Base-by-base conservation (phyloP, 208 protist species). In the Jaenimonas drosophilae region DNA sequence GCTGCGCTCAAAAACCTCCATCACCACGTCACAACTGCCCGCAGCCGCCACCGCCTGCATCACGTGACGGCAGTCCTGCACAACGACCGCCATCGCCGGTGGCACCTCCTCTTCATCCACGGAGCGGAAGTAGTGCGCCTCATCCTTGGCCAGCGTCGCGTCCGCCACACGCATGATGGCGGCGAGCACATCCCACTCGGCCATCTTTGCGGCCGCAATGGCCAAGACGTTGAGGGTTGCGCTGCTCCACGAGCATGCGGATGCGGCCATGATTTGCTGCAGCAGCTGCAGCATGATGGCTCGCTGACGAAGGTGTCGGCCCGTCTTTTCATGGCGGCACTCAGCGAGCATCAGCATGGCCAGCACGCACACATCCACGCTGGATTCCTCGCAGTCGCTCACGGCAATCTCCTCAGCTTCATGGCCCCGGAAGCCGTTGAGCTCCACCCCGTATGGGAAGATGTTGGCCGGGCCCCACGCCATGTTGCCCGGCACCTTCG, bases 41-140 rank as follows among this genome's bases (percentile, higher is more conserved):
- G 26, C 54, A 14, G 54, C 52, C 4, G 77, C 74, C 12, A 50
- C 72, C 4, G 55, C 52, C 37, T 91, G 82, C 61, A 88, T 77
- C 20, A 83, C 65, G 57, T 91, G 75, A 21, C 74, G 70, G 25
- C 63, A 48, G 25, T 47, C 32, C 2, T 77, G 75, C 23, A 91
- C 49, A 24, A 72, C 37, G 23, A 49, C 47, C 6, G 41, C 44
- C 44, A 91, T 48, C 7, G 82, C 50, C 2, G 50, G 59, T 5
- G 77, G 77, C 6, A 91, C 44, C 30, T 84, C 77, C 27, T 64
- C 60, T 0, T 64, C 49, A 3, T 63, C 54, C 11, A 91, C 49
- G 20, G 70, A 45, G 11, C 50, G 59, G 41, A 91, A 81, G 47
- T 72, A 83, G 29, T 52, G 59, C 28, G 37, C 14, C 7, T 42